phyloP scores from a whole-genome alignment of 1,284 basidiomycete species.

The Sporisorium scitamineum region DNA sequence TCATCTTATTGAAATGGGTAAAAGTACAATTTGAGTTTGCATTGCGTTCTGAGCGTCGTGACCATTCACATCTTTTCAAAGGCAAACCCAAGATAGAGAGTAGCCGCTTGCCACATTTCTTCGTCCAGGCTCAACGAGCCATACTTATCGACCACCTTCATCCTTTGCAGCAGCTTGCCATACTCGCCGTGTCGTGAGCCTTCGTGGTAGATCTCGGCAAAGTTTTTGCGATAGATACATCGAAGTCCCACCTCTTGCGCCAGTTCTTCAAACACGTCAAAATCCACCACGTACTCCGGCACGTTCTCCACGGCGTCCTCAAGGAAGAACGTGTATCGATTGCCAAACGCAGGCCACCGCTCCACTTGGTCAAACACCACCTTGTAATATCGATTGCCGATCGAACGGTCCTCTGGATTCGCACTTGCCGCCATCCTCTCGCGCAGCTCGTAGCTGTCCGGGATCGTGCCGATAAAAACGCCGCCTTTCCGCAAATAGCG shows the following conservation, averaged over 20 bases:
- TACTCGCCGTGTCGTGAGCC: conserved; percentile 31
- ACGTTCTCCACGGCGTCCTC: conserved; percentile 91
- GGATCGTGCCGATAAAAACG: conserved; percentile 92
- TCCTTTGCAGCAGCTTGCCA: conserved; percentile 52
- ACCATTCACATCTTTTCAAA: conserved; percentile 56
- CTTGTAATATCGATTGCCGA: conserved; percentile 90
- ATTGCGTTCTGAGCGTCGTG: neutral
- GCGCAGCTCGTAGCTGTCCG: conserved; percentile 80
- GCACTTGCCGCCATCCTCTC: conserved; percentile 75
- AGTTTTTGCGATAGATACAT: conserved; percentile 84
- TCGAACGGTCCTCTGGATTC: conserved; percentile 77
- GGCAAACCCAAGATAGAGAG: conserved; percentile 63
- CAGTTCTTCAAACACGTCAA: conserved; percentile 88
- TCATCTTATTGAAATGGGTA: neutral
- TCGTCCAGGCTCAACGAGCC: conserved; percentile 50
- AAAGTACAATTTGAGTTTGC: conserved; percentile 1
- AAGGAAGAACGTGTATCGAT: conserved; percentile 93
- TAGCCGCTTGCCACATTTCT: conserved; percentile 65
- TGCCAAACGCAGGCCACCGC: conserved; percentile 77
- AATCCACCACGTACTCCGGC: conserved; percentile 94
- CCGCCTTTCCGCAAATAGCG: conserved; percentile 84
- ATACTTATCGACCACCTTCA: conserved; percentile 50
- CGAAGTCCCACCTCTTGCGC: conserved; percentile 84
- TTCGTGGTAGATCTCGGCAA: conserved; percentile 70
- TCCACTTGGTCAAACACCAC: conserved; percentile 80